Base-by-base conservation (phyloP, 371 early-diverging fungal species). In the Lichtheimia ramosa region DNA sequence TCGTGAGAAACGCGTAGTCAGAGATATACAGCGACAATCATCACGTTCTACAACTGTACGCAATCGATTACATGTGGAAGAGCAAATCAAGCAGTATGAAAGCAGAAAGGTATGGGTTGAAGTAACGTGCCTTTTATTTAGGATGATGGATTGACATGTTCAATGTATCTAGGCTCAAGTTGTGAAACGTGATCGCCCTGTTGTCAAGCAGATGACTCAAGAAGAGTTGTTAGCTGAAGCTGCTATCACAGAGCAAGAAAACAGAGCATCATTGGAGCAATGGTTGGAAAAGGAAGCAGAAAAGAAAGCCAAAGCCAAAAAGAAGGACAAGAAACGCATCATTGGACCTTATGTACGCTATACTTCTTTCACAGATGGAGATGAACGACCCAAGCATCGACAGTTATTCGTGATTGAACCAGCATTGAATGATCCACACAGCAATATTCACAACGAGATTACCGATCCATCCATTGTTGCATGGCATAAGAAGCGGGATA, bases 151-250 rank as follows among this genome's bases (percentile, higher is more conserved):
- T 39, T 16, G 25, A 46, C 15, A 34, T 43, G 25, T 25, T 25
- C 23, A 40, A 53, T 46, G 27, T 10, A 7, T 53, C n/a, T n/a
- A 69, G 71, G 65, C 73, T 10, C 43, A 43, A 14, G 65, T 68
- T 46, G 81, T 82, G 24, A 84, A 83, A 65, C 77, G 77, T 16
- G 80, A 81, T 51, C 64, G 71, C 50, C 72, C 74, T 3, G 67
- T 70, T 0, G 69, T 65, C 6, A 66, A 69, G 23, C 78, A 73
- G 53, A 56, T 81, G 64, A 87, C 83, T 0, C 87, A 87, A 62
- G 82, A 83, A 51, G 85, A 87, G 42, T 52, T 87, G 5, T 55
- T 87, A 48, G 82, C 73, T 25, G 84, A 87, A 55, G 87, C 87
- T 13, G 79, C 69, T 3, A 76, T 82, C 53, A 87, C 85, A 0